Evolutionary conservation across 495 filamentous ascomycete species (phyloP).

Genomic region (Hypoxylon rickii): DNA sequence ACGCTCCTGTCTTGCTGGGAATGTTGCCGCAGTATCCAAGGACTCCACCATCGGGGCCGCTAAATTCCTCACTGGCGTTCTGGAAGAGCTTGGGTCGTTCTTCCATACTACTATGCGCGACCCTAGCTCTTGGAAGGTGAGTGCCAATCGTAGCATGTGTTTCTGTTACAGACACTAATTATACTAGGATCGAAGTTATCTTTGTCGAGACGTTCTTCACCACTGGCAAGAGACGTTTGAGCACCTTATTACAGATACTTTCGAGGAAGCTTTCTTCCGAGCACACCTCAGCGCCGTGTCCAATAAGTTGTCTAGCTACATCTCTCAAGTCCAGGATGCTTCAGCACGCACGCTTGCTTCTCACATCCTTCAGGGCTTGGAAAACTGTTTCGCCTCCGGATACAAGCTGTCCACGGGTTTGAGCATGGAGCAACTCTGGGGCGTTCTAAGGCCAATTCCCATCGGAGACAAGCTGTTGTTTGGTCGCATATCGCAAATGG

Average conservation of each 20-base stretch:
- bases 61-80: slow-evolving; percentile 43
- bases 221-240: slow-evolving; percentile 64
- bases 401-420: slow-evolving; percentile 73
- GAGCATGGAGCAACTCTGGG: slow-evolving; percentile 87
- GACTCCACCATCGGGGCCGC: slow-evolving; percentile 63
- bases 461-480: slow-evolving; percentile 50
- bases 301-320: slow-evolving; percentile 34
- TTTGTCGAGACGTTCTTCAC: slow-evolving; percentile 47
- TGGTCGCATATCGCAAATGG: slow-evolving; percentile 62
- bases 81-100: slow-evolving; percentile 42
- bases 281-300: slow-evolving; percentile 52
- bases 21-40: slow-evolving; percentile 62
- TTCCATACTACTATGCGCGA: slow-evolving; percentile 32
- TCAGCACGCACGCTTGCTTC: slow-evolving; percentile 38
- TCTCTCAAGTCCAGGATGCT: slow-evolving; percentile 23
- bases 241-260: slow-evolving; percentile 45
- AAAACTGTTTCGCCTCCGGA: slow-evolving; percentile 50
- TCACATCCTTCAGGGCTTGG: slow-evolving; percentile 36
- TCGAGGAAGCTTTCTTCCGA: slow-evolving; percentile 60
- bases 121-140: slow-evolving; percentile 38
- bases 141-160: slow-evolving; percentile 7
- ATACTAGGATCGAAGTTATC: slow-evolving; percentile 28
- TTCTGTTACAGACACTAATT: slow-evolving; percentile 19
- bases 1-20: slow-evolving; percentile 63
- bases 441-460: slow-evolving; percentile 63